Evolutionary conservation across 148 eudicot genomes (phyloP), one percentile per base, ranked within the genome.

Genomic region (Suaeda aralocaspica): DNA sequence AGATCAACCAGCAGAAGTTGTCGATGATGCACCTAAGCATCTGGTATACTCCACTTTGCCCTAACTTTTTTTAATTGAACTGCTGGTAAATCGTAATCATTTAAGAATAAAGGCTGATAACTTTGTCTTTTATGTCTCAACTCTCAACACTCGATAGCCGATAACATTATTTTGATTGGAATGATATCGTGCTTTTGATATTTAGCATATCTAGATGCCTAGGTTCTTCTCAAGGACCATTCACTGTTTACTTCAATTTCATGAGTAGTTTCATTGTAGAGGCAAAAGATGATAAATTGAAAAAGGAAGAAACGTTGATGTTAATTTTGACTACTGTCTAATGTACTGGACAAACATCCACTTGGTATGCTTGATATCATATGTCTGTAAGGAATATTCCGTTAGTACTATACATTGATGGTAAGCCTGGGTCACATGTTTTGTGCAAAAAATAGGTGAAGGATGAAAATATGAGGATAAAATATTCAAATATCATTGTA

Each of bases 1-100:
- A 50, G 98, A 94, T 81, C 98, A 94, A 77, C 98, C 98, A 28
- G 98, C 98, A 75, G 98, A 94, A 84, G 98, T 94, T 66, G 92
- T 80, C 52, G 97, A 87, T 58, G 89, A 87, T 81, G 98, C 98
- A 22, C 98, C 98, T 34, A 86, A 68, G 79, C 69, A 84, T 79
- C 76, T 87, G 96, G 97, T 92, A 89, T 49, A 41, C 52, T 49
- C 63, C 42, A 76, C 58, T 24, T 49, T 36, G 11, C 6, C 44
- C 24, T 52, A n/a, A 64, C 11, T 39, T 22, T 28, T n/a, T 18
- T 36, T 34, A 10, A 31, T 45, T 7, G 28, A 9, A 56, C 12
- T 25, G 36, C 56, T 66, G 69, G 15, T 8, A 13, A 59, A 1
- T 4, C 50, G 15, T 46, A 46, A 15, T 9, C 18, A 21, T 18